Conservation (phyloP, 2,329 filamentous ascomycete species). For the Fusarium sp. region DNA sequence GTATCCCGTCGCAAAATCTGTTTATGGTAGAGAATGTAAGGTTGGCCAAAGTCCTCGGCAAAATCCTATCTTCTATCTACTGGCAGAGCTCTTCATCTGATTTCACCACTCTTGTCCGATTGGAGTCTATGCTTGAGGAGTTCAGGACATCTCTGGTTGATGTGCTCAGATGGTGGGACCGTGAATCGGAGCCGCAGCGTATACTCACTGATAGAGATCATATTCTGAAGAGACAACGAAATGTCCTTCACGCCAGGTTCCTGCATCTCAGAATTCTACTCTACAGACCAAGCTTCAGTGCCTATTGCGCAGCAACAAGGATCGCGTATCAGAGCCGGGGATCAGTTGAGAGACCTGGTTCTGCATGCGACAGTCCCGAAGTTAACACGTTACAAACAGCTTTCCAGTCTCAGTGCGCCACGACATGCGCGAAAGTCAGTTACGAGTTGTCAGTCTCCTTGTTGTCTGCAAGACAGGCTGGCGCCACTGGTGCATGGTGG, state of each 20-base stretch:
- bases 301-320: background rate
- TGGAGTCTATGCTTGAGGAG: background rate
- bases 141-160: background rate
- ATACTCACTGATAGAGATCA: background rate
- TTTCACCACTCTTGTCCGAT: background rate
- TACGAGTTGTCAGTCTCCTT: background rate
- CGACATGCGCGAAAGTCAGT: background rate
- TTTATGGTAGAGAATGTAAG: conserved; percentile 3
- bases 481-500: conserved; percentile 14
- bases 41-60: background rate
- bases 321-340: background rate
- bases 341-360: too few species aligned
- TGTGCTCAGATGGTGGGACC: background rate
- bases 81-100: background rate
- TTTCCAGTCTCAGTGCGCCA: conserved; percentile 4
- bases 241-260: background rate
- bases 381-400: background rate
- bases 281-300: background rate
- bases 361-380: too few species aligned
- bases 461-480: background rate
- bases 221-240: background rate
- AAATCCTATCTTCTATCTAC: background rate
- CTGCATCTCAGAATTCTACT: background rate
- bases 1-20: background rate
- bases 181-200: background rate